Percentiles rank a stretch among this genome's conserved stretches.
phyloP scores from a whole-genome alignment of 2,329 filamentous ascomycete species.

The Niveomyces coronatus region DNA sequence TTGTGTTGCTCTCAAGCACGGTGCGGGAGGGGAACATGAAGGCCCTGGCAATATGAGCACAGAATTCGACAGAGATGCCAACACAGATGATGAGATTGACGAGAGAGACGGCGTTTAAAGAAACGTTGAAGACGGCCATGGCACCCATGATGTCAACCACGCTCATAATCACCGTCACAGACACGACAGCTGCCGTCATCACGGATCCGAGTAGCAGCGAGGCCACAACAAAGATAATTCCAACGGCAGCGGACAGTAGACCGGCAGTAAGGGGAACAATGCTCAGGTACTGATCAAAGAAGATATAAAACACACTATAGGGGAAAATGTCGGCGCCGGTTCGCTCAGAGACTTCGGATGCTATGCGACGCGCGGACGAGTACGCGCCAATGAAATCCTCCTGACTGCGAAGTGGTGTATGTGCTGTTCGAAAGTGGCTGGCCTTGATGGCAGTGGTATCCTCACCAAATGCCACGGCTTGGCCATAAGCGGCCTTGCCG shows the following conservation, averaged over 20 bases:
- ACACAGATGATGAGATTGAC: slow-evolving; percentile 97
- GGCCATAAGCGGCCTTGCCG: slow-evolving; percentile 77
- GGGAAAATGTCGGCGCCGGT: slow-evolving; percentile 83
- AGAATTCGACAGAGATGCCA: slow-evolving; percentile 94
- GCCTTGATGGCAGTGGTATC: slow-evolving; percentile 60
- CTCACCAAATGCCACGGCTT: slow-evolving; percentile 69
- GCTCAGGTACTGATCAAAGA: slow-evolving; percentile 91
- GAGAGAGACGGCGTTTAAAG: slow-evolving; percentile 86
- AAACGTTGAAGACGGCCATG: slow-evolving; percentile 83
- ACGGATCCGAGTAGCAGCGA: slow-evolving; percentile 75
- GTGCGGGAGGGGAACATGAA: slow-evolving; percentile 85
- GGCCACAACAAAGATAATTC: slow-evolving; percentile 74
- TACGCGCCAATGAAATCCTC: slow-evolving; percentile 90
- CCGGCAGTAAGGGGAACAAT: slow-evolving; percentile 73
- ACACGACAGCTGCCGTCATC: slow-evolving; percentile 71
- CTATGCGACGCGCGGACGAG: slow-evolving; percentile 77
- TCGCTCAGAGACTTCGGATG: slow-evolving; percentile 58
- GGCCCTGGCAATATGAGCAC: slow-evolving; percentile 88
- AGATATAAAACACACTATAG: slow-evolving; percentile 96
- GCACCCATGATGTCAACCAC: slow-evolving; percentile 89
- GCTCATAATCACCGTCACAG: slow-evolving; percentile 83
- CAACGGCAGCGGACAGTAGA: slow-evolving; percentile 72
- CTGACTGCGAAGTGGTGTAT: slow-evolving; percentile 79
- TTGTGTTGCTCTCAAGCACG: slow-evolving; percentile 68
- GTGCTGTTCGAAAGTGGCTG: slow-evolving; percentile 84